Evolutionary conservation across 202 grass and related monocot species (phyloP), one percentile per base, ranked within the genome.

Genomic region (Panicum virgatum): DNA sequence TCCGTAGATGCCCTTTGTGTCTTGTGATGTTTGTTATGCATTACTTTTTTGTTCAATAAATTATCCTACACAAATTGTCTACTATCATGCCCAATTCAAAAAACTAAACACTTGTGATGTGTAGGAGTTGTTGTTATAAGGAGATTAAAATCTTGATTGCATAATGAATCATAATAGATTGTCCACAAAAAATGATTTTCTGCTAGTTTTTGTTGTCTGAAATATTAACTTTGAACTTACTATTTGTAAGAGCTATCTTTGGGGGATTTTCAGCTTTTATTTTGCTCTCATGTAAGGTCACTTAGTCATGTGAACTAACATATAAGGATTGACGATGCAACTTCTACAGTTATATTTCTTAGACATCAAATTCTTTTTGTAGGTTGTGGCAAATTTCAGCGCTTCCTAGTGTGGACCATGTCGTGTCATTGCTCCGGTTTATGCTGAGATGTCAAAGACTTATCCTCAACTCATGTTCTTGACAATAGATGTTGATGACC

Each of bases 341-440:
- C 32, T 65, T 78, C 20, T 73, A 7, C 29, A 20, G 66, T 43
- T 61, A n/a, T 45, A 43, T 34, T 29, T 84, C 22, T 13, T 14
- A 10, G 61, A 70, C 9, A 62, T 47, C 4, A 5, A 38, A 79
- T 86, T 80, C 1, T 20, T n/a, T 85, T 85, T 85, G 26, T 83
- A 96, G 96, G 83, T 99, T 65, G 93, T 99, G 58, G 96, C 87
- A 61, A 99, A 99, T 87, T 99, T 99, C 65, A 94, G 93, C 9
- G 96, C 96, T 68, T 77, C 90, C 66, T 99, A 93, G 96, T 96
- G 96, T 81, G 93, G 93, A 10, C 96, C 96, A 84, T 98, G 96
- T 38, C 90, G 90, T 74, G 85, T 95, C 65, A 93, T 98, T 83
- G 81, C 89, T 62, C 89, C 96, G 62, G 27, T 90, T 43, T 98